These are phyloP conservation scores for Boletus barrowsii DNA, from an alignment of 768 basidiomycete genomes.

Conservation along the genomic window DNA sequence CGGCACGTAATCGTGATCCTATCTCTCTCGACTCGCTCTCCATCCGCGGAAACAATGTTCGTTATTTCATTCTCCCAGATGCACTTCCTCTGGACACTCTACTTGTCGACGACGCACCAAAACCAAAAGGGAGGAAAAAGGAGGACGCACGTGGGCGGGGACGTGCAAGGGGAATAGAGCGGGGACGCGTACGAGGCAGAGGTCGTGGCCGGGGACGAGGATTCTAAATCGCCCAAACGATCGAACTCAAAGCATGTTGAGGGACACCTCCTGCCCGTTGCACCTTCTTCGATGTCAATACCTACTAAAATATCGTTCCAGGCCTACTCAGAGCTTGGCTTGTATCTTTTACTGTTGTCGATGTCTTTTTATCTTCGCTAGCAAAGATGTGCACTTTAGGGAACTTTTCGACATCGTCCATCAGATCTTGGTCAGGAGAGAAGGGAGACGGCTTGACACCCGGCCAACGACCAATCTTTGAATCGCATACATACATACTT, in stretches of 20 bases:
- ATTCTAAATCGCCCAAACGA: slow-evolving; percentile 16
- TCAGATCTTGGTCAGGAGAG: no score
- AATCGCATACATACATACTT: no score
- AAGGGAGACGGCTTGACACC: no score
- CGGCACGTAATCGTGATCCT: slow-evolving; percentile 87
- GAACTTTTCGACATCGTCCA: no score
- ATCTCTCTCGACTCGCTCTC: slow-evolving; percentile 84
- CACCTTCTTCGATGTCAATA: slow-evolving; percentile 19
- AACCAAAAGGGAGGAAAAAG: slow-evolving; percentile 91
- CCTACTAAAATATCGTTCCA: slow-evolving; percentile 22
- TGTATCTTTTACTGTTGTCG: slow-evolving; percentile 19
- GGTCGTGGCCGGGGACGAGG: slow-evolving; percentile 51
- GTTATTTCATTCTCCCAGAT: slow-evolving; percentile 97
- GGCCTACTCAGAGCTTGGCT: slow-evolving; percentile 13
- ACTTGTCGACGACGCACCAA: slow-evolving; percentile 95
- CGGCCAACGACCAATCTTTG: no score
- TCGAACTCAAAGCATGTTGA: background rate
- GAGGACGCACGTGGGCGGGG: slow-evolving; percentile 69
- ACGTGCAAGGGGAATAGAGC: slow-evolving; percentile 48
- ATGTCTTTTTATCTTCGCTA: background rate
- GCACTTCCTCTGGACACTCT: slow-evolving; percentile 95
- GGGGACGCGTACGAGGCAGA: slow-evolving; percentile 55
- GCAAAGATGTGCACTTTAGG: no score
- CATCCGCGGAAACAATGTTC: slow-evolving; percentile 94
- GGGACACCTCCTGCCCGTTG: background rate